Base-by-base conservation (phyloP, 805 yeast species). In the Candida tibetensis region DNA sequence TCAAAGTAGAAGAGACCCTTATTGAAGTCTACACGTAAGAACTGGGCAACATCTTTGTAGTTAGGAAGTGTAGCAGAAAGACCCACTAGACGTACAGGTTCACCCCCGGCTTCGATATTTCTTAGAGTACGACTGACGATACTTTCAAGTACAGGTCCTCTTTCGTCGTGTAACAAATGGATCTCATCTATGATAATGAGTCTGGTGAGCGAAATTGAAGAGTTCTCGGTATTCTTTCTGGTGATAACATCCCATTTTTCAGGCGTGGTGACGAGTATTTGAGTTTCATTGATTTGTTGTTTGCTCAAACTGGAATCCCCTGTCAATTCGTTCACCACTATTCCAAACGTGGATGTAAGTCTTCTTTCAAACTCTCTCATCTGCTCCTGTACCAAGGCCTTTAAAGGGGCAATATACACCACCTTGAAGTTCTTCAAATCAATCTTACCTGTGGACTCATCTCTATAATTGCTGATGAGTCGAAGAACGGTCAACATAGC, bases 201-300 rank as follows among this genome's bases (percentile, higher is more conserved):
- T 28, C 77, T 72, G 1, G 88, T 93, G 1, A 79, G 63, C 25
- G 75, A 71, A 5, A 34, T 40, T 49, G 81, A 82, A 17, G 83
- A 76, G 2, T 77, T 67, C 42, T 85, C 91, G 15, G 79, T 70
- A 30, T 74, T 72, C 52, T 91, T 91, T 64, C 99, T 74, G 0
- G 96, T 90, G 12, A 90, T 82, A 15, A 93, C 86, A 64, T 93
- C 98, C 98, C 98, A 91, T 55, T 90, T 91, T 55, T 93, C 99
- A 0, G 98, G 98, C 0, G 99, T 91, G 0, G 96, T 86, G 1
- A 91, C 95, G 34, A 91, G 65, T 4, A 91, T 62, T 50, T 91
- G 96, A 0, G 96, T 84, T 30, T 81, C 81, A 2, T 74, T 60
- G 21, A 91, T 81, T 57, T 91, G 95, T 44, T 76, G 79, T 49